Conservation (phyloP, 2,329 filamentous ascomycete species). For the Podosphaera xanthii region DNA sequence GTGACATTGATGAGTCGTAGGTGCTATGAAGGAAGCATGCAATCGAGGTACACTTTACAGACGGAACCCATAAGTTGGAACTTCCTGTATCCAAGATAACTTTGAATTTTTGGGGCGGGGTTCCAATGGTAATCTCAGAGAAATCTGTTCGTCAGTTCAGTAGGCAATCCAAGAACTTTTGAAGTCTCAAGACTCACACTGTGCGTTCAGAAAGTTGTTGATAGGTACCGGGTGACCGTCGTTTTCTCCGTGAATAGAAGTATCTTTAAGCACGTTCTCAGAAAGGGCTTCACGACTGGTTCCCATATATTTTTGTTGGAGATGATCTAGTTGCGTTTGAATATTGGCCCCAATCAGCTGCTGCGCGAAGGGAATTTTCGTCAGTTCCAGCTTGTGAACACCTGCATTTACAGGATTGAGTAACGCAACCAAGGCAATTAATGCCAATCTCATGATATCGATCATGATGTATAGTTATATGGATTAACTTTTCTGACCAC, state of each 20-base stretch:
- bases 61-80: constrained; percentile 98
- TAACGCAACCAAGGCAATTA: constrained; percentile 58
- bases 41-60: constrained; percentile 72
- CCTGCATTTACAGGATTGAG: constrained; percentile 64
- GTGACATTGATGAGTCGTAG: constrained; percentile 80
- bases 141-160: constrained; percentile 43
- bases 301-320: constrained; percentile 95
- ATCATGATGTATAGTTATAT: no score
- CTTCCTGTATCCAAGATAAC: constrained; percentile 95
- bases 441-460: constrained; percentile 58
- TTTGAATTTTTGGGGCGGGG: constrained; percentile 87
- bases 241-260: constrained; percentile 38
- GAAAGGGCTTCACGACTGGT: constrained; percentile 43
- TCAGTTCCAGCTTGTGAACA: constrained; percentile 89
- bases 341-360: constrained; percentile 75
- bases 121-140: constrained; percentile 84
- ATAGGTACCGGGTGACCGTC: constrained; percentile 64
- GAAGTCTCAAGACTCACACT: constrained; percentile 44
- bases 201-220: constrained; percentile 94
- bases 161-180: constrained; percentile 2
- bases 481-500: no score
- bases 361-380: constrained; percentile 82
- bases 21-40: constrained; percentile 95
- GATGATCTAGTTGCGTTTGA: constrained; percentile 54
- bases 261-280: constrained; percentile 61